Evolutionary conservation across 2,329 filamentous ascomycete genomes (phyloP).

Genomic region (Aspergillus latus): DNA sequence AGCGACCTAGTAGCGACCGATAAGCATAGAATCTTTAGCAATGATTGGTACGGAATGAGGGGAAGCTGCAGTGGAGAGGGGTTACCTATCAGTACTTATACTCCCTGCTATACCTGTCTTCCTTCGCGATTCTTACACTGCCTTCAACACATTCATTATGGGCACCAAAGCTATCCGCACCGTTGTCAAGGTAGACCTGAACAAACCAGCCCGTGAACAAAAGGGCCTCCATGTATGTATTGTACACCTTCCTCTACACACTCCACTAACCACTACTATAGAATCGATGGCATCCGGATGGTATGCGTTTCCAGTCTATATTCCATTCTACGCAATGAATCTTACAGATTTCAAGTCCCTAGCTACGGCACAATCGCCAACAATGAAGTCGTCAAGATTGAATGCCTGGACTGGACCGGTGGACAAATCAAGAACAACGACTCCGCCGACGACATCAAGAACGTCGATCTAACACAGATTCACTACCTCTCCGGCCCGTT

Average conservation of each 20-base stretch:
- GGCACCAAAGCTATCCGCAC: slow-evolving; percentile 59
- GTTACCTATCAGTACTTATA: neutral
- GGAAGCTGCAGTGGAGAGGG: neutral
- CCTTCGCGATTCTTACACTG: neutral
- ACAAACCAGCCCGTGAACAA: slow-evolving; percentile 70
- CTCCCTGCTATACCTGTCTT: neutral
- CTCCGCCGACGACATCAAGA: slow-evolving; percentile 80
- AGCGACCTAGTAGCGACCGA: neutral
- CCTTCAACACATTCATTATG: slow-evolving; percentile 28
- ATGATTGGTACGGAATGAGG: neutral
- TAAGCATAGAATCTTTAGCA: neutral
- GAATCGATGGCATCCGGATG: slow-evolving; percentile 94
- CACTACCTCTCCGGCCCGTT: slow-evolving; percentile 92
- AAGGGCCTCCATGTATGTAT: slow-evolving; percentile 65
- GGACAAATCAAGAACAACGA: slow-evolving; percentile 90
- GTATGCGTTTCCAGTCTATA: slow-evolving; percentile 49
- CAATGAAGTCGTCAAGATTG: slow-evolving; percentile 87
- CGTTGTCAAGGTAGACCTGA: slow-evolving; percentile 69
- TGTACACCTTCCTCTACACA: slow-evolving; percentile 5
- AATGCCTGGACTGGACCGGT: slow-evolving; percentile 77
- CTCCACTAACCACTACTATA: slow-evolving; percentile 33
- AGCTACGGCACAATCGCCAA: slow-evolving; percentile 71
- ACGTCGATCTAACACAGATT: slow-evolving; percentile 78
- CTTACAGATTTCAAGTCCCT: slow-evolving; percentile 59
- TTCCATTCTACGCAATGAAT: neutral